phyloP scores from a whole-genome alignment of 192 early-diverging fungal genomes.

The Coemansia sp. region DNA sequence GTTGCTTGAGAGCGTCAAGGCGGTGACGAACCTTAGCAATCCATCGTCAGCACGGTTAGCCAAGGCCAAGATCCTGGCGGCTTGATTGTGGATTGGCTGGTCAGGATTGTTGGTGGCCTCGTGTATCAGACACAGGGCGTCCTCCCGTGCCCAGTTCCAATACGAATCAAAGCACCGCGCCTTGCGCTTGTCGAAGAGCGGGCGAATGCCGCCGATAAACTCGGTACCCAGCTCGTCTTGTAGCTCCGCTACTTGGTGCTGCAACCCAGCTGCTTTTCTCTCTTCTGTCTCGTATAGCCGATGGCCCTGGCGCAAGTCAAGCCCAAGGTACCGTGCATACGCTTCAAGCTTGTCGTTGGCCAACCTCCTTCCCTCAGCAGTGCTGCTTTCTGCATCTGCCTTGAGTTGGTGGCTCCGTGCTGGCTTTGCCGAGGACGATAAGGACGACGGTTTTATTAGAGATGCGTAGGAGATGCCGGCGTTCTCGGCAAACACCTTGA shows the following conservation, averaged over 20 bases:
- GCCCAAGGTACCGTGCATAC: conserved; percentile 77
- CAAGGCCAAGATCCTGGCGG: conserved; percentile 40
- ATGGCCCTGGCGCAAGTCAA: conserved; percentile 73
- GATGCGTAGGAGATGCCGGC: conserved; percentile 58
- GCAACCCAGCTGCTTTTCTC: conserved; percentile 42
- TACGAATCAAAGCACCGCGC: conserved; percentile 86
- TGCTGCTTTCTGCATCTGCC: background rate
- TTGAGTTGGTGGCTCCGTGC: background rate
- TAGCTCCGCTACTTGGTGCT: conserved; percentile 76
- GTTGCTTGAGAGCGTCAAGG: conserved; percentile 46
- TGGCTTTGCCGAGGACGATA: background rate
- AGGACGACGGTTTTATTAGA: background rate
- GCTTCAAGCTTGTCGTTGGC: conserved; percentile 77
- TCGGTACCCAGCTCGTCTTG: conserved; percentile 81
- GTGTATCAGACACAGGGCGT: conserved; percentile 57
- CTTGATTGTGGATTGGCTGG: conserved; percentile 60
- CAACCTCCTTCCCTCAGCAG: conserved; percentile 26
- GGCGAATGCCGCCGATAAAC: conserved; percentile 83
- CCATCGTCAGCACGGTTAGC: conserved; percentile 67
- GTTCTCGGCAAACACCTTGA: conserved; percentile 69
- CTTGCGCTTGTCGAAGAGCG: conserved; percentile 77
- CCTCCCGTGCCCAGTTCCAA: conserved; percentile 90
- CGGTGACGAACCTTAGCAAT: conserved; percentile 58
- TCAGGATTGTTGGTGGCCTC: conserved; percentile 41
- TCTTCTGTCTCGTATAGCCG: conserved; percentile 64